phyloP scores from a whole-genome alignment of 2,329 filamentous ascomycete species.

The Capronia americana region DNA sequence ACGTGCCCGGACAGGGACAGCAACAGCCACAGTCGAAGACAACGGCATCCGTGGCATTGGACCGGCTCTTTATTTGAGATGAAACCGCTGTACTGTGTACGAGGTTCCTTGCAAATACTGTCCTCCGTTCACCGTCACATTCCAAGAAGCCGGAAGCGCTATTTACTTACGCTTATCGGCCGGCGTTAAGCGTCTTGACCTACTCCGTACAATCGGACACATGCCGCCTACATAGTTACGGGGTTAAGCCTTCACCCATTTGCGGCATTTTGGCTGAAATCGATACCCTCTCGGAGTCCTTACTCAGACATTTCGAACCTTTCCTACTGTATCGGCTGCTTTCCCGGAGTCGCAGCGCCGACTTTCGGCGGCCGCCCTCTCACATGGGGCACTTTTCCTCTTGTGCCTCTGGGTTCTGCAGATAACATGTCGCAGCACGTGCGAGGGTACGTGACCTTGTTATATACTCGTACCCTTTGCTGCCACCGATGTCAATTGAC shows the following conservation, averaged over 20 bases:
- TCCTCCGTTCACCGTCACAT: not conserved
- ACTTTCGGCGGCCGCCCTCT: not conserved
- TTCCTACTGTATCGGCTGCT: not conserved
- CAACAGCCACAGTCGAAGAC: not conserved
- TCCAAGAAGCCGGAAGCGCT: not conserved
- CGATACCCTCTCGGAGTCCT: not conserved
- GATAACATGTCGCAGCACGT: not conserved
- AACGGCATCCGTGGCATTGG: too few relatives aligned
- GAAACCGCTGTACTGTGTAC: too few relatives aligned
- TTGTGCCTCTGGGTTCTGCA: not conserved
- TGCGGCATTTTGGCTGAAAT: constrained; percentile 2
- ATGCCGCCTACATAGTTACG: not conserved
- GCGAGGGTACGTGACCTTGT: not conserved
- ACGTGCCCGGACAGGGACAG: not conserved
- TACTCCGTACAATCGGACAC: too few relatives aligned
- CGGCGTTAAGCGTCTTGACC: not conserved
- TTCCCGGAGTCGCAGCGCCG: not conserved
- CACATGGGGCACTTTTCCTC: not conserved
- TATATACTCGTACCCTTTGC: not conserved
- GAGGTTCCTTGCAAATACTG: not conserved
- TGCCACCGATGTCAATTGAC: not conserved
- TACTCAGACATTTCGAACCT: not conserved
- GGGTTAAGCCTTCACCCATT: not conserved
- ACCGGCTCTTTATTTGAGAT: not conserved
- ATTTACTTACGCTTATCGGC: not conserved